A percentile compares a stretch with the other conserved stretches of the same genome.
Evolutionary conservation across 805 yeast species (phyloP).

Genomic region (Candida yuanshanica): DNA sequence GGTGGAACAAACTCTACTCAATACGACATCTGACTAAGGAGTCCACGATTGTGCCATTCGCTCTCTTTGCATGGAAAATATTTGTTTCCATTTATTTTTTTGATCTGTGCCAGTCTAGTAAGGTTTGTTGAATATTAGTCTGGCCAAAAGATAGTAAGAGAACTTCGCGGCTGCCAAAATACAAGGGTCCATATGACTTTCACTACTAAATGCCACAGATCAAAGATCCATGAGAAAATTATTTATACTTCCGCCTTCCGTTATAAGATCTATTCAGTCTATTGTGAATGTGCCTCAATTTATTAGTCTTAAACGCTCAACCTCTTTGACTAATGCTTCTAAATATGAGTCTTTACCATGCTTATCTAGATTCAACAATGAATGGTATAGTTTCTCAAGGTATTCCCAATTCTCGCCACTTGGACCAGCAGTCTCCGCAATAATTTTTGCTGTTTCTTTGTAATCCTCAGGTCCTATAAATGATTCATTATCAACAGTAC

Average conservation of each 20-base stretch:
- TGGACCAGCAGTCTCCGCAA: constrained; percentile 59
- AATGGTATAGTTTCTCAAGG: constrained; percentile 44
- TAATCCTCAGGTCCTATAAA: constrained; percentile 79
- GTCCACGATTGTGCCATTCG: no score
- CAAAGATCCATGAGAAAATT: no score
- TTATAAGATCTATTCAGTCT: not conserved
- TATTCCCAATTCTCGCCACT: constrained; percentile 80
- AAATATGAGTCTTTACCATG: constrained; percentile 13
- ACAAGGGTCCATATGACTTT: no score
- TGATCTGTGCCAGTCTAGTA: no score
- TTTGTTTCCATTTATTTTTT: no score
- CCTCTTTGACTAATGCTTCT: constrained; percentile 14
- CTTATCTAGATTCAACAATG: constrained; percentile 33
- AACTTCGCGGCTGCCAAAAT: no score
- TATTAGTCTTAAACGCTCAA: not conserved
- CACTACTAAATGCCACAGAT: no score
- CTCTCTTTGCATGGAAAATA: no score
- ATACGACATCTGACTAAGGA: no score
- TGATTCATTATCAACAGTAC: constrained; percentile 73
- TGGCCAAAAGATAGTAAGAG: no score
- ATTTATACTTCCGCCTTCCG: not conserved
- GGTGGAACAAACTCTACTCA: no score
- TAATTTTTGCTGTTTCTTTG: constrained; percentile 52
- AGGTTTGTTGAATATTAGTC: no score
- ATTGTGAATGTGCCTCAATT: not conserved